Evolutionary conservation across 257 asterid genomes (phyloP).

Genomic region (Linderniella brevidens): DNA sequence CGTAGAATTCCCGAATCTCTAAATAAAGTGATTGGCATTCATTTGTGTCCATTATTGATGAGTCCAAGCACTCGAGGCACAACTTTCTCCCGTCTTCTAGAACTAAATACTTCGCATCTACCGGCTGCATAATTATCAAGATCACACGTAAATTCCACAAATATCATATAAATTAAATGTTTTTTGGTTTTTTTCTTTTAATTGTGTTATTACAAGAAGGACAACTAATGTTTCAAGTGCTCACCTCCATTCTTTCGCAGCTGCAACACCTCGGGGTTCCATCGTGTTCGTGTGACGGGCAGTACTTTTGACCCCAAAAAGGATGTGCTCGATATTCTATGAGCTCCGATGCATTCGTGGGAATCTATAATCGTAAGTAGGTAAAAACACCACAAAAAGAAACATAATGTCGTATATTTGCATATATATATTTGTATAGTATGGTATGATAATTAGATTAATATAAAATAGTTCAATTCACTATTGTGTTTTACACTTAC

Average conservation of each 20-base stretch:
- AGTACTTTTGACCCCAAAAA: constrained; percentile 93
- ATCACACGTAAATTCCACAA: neutral
- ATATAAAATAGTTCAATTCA: too few species aligned
- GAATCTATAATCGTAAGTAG: too few species aligned
- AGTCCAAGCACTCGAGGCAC: constrained; percentile 90
- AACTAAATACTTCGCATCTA: constrained; percentile 54
- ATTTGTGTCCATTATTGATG: constrained; percentile 87
- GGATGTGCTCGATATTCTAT: constrained; percentile 98
- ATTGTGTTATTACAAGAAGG: too few species aligned
- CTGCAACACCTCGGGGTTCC: constrained; percentile 98
- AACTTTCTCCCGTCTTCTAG: constrained; percentile 88
- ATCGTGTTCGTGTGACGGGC: constrained; percentile 85
- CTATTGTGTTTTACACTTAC: too few species aligned
- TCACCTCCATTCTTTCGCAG: constrained; percentile 92
- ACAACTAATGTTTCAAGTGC: too few species aligned
- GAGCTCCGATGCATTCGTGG: constrained; percentile 73
- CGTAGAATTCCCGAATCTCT: constrained; percentile 88
- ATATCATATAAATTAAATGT: too few species aligned
- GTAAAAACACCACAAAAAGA: constrained; percentile 6
- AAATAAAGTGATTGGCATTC: constrained; percentile 94
- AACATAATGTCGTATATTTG: too few species aligned
- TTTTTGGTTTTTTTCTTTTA: too few species aligned
- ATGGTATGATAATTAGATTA: too few species aligned
- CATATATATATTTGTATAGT: too few species aligned
- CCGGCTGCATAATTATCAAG: constrained; percentile 50